Evolutionary conservation across 1,284 basidiomycete species (phyloP).

Genomic region (Phellopilus nigrolimitatus): DNA sequence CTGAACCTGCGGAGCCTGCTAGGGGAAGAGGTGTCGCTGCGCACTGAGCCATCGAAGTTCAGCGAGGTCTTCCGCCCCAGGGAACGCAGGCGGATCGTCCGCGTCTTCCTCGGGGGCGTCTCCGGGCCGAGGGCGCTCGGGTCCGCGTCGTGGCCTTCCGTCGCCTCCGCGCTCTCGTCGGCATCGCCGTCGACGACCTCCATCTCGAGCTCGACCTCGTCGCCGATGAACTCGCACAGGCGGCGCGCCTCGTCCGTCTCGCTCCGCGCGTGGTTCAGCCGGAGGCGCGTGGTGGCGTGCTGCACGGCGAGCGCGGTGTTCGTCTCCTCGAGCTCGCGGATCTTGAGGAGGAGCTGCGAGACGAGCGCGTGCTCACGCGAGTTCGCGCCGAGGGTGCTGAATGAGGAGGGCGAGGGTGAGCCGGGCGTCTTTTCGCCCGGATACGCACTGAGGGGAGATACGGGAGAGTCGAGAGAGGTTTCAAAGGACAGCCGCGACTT

Average conservation of each 20-base stretch:
- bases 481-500: background rate
- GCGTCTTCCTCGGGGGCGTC: conserved; percentile 3
- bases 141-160: conserved; percentile 27
- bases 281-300: conserved; percentile 55
- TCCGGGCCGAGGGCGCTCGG: background rate
- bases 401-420: background rate
- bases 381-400: conserved; percentile 5
- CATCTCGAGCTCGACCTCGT: conserved; percentile 38
- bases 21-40: too few species aligned
- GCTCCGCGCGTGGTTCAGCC: conserved; percentile 60
- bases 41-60: conserved; percentile 4
- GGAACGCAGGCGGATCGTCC: conserved; percentile 6
- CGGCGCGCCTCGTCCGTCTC: conserved; percentile 67
- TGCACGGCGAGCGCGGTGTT: conserved; percentile 68
- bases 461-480: background rate
- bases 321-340: conserved; percentile 72
- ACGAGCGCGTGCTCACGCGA: conserved; percentile 52
- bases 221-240: conserved; percentile 67
- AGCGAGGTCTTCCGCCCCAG: conserved; percentile 13
- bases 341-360: conserved; percentile 69
- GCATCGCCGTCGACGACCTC: conserved; percentile 36
- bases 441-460: too few species aligned
- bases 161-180: conserved; percentile 26
- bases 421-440: too few species aligned
- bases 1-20: conserved; percentile 12